Percentiles rank a stretch among this genome's conserved stretches.
Evolutionary conservation across 345 rosid genomes (phyloP).

Genomic region (Aquilaria sinensis): DNA sequence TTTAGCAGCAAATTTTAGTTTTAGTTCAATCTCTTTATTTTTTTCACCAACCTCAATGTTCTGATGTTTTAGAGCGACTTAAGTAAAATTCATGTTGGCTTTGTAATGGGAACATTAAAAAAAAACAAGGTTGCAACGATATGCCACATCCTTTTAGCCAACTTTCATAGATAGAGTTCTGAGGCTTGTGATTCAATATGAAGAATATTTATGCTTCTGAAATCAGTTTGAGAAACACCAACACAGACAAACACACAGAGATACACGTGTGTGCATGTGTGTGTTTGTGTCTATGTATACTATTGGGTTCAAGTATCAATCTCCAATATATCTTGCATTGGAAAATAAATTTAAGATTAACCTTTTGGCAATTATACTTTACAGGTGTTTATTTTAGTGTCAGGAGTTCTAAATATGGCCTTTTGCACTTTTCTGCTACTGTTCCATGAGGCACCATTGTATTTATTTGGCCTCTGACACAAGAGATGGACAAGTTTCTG

Average conservation of each 20-base stretch:
- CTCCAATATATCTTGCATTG: too few species aligned
- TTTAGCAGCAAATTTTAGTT: too few species aligned
- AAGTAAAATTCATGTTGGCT: not conserved
- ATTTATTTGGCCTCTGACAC: conserved; percentile 40
- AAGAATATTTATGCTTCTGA: too few species aligned
- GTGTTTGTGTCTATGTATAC: not conserved
- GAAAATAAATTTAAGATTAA: conserved; percentile 10
- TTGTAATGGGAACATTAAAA: not conserved
- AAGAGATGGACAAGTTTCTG: conserved; percentile 38
- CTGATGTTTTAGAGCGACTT: too few species aligned
- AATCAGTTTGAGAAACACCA: too few species aligned
- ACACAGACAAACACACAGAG: too few species aligned
- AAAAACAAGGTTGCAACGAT: not conserved
- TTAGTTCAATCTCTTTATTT: too few species aligned
- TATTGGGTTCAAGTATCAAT: too few species aligned
- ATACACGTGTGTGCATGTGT: not conserved
- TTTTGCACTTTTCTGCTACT: conserved; percentile 44
- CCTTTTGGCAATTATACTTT: conserved; percentile 17
- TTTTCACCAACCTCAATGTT: too few species aligned
- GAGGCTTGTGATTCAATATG: not conserved
- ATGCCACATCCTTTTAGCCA: not conserved
- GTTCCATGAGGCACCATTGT: conserved; percentile 68
- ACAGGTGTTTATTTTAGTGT: conserved; percentile 33
- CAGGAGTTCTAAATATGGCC: conserved; percentile 29
- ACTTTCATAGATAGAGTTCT: conserved; percentile 10